phyloP scores from a whole-genome alignment of 176 grass and related monocot species.

The Musa schizocarpa region DNA sequence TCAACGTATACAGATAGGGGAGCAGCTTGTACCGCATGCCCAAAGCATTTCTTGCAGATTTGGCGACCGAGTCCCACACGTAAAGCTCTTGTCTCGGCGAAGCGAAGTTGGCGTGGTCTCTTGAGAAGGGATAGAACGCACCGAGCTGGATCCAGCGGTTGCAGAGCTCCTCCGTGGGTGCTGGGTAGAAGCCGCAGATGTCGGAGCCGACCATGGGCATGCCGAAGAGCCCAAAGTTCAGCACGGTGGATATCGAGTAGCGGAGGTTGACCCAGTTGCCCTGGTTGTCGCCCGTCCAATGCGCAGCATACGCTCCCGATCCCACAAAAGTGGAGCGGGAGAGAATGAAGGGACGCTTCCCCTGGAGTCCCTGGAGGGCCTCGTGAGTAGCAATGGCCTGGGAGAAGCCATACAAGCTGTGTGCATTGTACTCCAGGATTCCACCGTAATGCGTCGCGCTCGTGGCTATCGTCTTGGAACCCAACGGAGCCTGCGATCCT shows the following conservation, averaged over 20 bases:
- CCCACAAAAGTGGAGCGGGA: constrained; percentile 77
- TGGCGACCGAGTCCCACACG: no score
- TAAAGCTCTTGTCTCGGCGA: constrained; percentile 40
- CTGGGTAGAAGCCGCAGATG: constrained; percentile 84
- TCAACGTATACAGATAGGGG: no score
- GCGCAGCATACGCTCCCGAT: constrained; percentile 58
- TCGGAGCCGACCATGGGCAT: constrained; percentile 93
- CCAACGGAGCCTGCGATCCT: no score
- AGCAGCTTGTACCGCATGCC: no score
- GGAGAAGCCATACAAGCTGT: no score
- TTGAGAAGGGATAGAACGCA: constrained; percentile 90
- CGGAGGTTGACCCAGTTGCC: constrained; percentile 79
- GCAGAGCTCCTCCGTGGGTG: constrained; percentile 69
- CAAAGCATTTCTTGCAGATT: no score
- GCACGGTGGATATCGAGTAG: constrained; percentile 70
- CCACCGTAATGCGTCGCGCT: no score
- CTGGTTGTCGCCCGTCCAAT: constrained; percentile 95
- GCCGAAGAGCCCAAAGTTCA: constrained; percentile 90
- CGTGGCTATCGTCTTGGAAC: no score
- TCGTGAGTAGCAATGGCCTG: constrained; percentile 47
- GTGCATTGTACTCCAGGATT: no score
- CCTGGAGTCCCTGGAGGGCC: constrained; percentile 51
- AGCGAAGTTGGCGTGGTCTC: constrained; percentile 91
- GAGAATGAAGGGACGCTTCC: constrained; percentile 86
- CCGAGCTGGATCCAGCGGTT: constrained; percentile 94